Evolutionary conservation across 2,329 filamentous ascomycete genomes (phyloP).

Genomic region (Tolypocladium endophyticum): DNA sequence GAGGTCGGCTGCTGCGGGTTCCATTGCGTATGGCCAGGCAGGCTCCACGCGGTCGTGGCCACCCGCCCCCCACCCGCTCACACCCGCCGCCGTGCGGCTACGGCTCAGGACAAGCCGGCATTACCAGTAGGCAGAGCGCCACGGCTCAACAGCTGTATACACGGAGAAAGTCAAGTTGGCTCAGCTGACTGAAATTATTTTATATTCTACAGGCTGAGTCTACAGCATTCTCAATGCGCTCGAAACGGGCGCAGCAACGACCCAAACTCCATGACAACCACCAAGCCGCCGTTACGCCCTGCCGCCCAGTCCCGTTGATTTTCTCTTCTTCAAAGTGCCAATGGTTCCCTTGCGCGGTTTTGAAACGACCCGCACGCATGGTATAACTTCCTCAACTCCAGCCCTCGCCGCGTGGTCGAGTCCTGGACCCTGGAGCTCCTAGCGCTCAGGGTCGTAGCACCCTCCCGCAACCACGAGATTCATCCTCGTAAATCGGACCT

Average conservation of each 20-base stretch:
- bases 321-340: neutral
- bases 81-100: neutral
- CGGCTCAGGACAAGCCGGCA: too few relatives aligned
- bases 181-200: neutral
- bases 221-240: neutral
- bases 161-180: neutral
- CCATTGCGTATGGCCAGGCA: neutral
- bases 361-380: neutral
- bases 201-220: neutral
- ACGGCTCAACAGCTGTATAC: neutral
- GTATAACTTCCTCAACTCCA: neutral
- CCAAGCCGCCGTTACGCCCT: neutral
- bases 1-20: neutral
- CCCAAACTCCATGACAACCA: neutral
- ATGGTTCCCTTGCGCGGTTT: neutral
- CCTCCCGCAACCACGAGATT: slow-evolving; percentile 85
- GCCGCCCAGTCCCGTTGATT: neutral
- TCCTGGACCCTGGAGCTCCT: slow-evolving; percentile 7
- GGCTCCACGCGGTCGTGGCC: neutral
- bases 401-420: neutral
- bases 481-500: slow-evolving; percentile 89
- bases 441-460: slow-evolving; percentile 47
- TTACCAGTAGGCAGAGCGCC: neutral
- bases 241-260: neutral
- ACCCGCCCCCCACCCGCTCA: neutral